Base-by-base conservation (phyloP, 495 filamentous ascomycete species). In the Penicillium herquei region DNA sequence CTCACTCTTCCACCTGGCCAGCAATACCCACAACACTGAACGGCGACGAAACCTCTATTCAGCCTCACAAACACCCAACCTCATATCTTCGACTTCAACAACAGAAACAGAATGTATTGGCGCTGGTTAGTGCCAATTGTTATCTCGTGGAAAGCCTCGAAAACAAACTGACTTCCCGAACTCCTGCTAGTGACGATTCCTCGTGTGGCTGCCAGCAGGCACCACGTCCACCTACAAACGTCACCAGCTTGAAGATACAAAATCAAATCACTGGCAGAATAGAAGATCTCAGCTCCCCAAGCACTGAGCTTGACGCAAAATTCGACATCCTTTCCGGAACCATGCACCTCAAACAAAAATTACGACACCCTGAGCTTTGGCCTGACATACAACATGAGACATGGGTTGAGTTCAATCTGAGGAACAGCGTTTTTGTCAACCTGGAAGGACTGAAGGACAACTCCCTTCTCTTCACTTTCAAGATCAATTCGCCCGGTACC, bases 381-480 rank as follows among this genome's bases (percentile, higher is more conserved):
- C 50, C 44, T 8, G 7, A 16, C 1, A 18, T 32, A n/a, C 52
- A 14, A 40, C 31, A 41, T 39, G 45, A 17, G 35, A 62, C 30
- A 41, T 14, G 31, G 34, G 33, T 69, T 39, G 49, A 56, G 10
- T 44, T 66, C 45, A 51, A 54, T 48, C 26, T 49, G 41, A 53
- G 11, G 14, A 56, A 64, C 41, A 58, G 61, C 51, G 48, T 44
- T 5, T 66, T 73, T 30, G 34, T 61, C 31, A 70, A 73, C 51
- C 59, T 73, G 33, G 48, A 64, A 39, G 70, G 67, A 9, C 62
- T 68, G 6, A 26, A 52, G 3, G 65, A 71, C 33, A 54, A 62
- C 52, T 68, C 67, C 6, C 56, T 73, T 17, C 51, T 67, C 3
- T 55, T 73, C 2, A 57, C 68, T 13, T 48, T 58, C 46, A 57